Evolutionary conservation across 306 rosid species (phyloP).

Genomic region (Quercus berberidifolia): DNA sequence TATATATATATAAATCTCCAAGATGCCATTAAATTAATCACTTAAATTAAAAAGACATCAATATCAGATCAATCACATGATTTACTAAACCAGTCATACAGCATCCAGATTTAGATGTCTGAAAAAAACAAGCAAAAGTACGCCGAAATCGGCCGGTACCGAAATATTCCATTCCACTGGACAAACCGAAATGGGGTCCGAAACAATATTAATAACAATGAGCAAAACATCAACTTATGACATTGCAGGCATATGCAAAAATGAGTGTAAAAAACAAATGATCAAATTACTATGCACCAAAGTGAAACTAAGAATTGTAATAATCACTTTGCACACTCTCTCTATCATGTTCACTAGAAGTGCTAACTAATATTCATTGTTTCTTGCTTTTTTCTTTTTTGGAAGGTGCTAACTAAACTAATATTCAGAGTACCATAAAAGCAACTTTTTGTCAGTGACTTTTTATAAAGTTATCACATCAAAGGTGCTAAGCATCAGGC

Average conservation of each 20-base stretch:
- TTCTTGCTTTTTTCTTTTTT: too few species aligned
- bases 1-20: neutral
- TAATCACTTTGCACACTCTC: neutral
- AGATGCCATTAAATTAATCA: neutral
- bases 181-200: too few species aligned
- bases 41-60: neutral
- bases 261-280: neutral
- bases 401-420: neutral
- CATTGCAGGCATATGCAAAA: neutral
- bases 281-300: neutral
- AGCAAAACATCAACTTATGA: neutral
- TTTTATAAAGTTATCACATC: neutral
- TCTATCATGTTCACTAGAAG: neutral
- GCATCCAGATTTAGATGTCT: too few species aligned
- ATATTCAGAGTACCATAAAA: neutral
- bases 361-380: neutral
- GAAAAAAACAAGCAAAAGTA: neutral
- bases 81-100: neutral
- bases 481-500: neutral
- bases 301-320: neutral
- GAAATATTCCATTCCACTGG: too few species aligned
- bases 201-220: too few species aligned
- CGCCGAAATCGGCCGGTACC: too few species aligned
- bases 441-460: neutral
- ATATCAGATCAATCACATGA: neutral